Conservation (phyloP, 805 yeast species). For the Candida nanaspora region DNA sequence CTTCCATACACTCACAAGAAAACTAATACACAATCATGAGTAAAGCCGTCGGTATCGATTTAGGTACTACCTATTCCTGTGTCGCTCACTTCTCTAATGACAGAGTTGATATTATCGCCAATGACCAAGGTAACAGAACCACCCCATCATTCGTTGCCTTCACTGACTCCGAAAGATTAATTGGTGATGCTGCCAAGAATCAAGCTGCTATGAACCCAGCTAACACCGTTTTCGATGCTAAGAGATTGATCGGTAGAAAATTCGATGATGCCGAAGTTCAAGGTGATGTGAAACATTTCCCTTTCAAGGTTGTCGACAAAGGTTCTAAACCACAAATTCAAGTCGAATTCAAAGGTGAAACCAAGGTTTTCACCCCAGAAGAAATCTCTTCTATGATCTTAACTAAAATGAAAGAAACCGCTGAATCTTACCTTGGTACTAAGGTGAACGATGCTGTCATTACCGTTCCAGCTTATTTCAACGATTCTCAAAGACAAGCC, state of each 20-base stretch:
- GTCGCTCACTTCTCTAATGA: conserved; percentile 91
- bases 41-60: conserved; percentile 63
- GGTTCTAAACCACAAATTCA: conserved; percentile 77
- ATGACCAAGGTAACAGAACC: conserved; percentile 97
- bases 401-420: conserved; percentile 80
- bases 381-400: conserved; percentile 92
- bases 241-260: conserved; percentile 90
- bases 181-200: conserved; percentile 96
- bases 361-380: conserved; percentile 85
- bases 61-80: conserved; percentile 89
- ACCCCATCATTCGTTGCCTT: conserved; percentile 96
- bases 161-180: conserved; percentile 85
- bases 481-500: conserved; percentile 97
- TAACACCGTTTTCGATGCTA: conserved; percentile 85
- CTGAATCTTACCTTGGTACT: conserved; percentile 84
- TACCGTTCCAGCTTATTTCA: conserved; percentile 96
- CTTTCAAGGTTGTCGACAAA: conserved; percentile 70
- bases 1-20: too few species aligned
- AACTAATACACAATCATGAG: conserved; percentile 13
- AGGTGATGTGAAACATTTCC: conserved; percentile 74
- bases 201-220: conserved; percentile 91
- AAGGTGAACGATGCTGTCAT: conserved; percentile 87
- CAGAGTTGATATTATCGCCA: conserved; percentile 90
- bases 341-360: conserved; percentile 81
- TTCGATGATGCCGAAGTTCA: conserved; percentile 79